Evolutionary conservation across 2,329 filamentous ascomycete species (phyloP), one percentile per base, ranked within the genome.

Genomic region (Fusarium pseudocircinatum): DNA sequence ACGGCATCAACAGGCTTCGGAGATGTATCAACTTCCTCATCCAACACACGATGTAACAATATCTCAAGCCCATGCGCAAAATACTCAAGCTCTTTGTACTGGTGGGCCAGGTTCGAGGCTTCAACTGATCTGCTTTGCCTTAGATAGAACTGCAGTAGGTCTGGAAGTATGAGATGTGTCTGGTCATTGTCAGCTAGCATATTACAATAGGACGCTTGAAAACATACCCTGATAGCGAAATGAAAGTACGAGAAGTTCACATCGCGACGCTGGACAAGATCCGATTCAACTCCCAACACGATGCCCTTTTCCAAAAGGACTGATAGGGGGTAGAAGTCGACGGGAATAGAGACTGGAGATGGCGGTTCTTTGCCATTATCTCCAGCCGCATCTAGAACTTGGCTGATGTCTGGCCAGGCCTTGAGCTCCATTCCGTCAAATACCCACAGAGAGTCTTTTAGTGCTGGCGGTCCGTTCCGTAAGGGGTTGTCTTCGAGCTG

Each of bases 301-400:
- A 98, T 94, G 2, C 94, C 96, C 81, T 98, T 98, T 66, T 91
- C 92, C n/a, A 97, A 85, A 9, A 98, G 84, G 6, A 96, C 90
- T 2, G 95, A 97, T 20, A 98, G 84, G 1, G 96, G 96, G 78
- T 98, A 98, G 81, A 98, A 99, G 81, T 99, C 96, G n/a, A 97
- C 86, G 0, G 93, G 89, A 62, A 98, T 90, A 30, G 92, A 89
- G 16, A 97, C 91, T 4, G 94, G 90, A 14, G 89, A 87, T 4
- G 94, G 92, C 7, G 97, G 82, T 59, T 97, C 94, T 70, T 91
- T 89, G 18, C 87, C 86, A 30, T 89, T 83, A 70, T 94, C 92
- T 42, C 87, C 85, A 13, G 91, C 90, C 26, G 92, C 92, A 40
- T 91, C 88, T 44, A 98, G 85, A 36, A 98, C 91, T 68, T 96